Evolutionary conservation across 176 grass and related monocot species (phyloP).

Genomic region (Luzula sylvatica): DNA sequence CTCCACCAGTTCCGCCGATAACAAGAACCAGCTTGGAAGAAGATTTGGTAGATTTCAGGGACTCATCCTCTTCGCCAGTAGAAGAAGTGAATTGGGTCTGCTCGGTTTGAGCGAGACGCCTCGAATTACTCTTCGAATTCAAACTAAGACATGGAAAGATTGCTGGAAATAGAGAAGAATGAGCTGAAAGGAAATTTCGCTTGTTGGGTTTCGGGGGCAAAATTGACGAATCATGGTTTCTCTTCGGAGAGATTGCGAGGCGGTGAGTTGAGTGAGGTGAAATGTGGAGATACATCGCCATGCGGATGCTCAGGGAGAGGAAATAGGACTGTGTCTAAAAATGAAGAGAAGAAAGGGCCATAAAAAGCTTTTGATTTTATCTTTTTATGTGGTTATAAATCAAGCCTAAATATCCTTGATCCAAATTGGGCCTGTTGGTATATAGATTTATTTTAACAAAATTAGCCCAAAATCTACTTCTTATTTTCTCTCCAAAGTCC

Average conservation of each 20-base stretch:
- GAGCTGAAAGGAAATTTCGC: neutral
- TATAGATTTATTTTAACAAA: too few relatives aligned
- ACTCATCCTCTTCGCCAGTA: neutral
- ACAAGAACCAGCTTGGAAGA: conserved; percentile 69
- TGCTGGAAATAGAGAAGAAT: neutral
- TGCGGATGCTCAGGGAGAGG: too few relatives aligned
- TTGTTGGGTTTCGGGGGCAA: neutral
- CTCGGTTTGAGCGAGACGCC: conserved; percentile 22
- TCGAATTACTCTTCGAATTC: neutral
- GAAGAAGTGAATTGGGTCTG: conserved; percentile 23
- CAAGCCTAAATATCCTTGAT: too few relatives aligned
- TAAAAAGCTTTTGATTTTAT: too few relatives aligned
- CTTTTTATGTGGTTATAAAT: too few relatives aligned
- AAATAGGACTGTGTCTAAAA: too few relatives aligned
- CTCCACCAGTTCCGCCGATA: conserved; percentile 68
- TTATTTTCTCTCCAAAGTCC: too few relatives aligned
- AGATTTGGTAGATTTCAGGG: conserved; percentile 10
- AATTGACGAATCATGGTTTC: neutral
- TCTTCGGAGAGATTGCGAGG: conserved; percentile 3
- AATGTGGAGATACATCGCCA: conserved; percentile 7
- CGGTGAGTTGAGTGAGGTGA: conserved; percentile 5
- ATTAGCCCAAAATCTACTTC: too few relatives aligned
- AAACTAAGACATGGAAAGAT: neutral
- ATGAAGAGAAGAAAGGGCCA: too few relatives aligned
- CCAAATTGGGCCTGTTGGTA: too few relatives aligned